Conservation (phyloP, 2,329 filamentous ascomycete species). For the Fusarium pseudograminearum region DNA sequence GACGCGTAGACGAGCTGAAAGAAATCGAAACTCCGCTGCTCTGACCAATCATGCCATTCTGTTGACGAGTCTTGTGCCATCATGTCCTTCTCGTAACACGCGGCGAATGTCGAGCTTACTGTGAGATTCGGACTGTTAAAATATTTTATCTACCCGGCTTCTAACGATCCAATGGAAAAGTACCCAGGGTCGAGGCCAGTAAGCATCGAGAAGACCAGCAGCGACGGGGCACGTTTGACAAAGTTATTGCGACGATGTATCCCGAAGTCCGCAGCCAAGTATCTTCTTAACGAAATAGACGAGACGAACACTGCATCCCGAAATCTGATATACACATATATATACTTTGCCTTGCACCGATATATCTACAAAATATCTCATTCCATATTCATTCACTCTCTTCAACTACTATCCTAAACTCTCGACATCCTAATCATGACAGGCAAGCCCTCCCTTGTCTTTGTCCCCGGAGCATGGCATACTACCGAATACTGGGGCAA, state of each 20-base stretch:
- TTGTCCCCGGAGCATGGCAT: slow-evolving; percentile 64
- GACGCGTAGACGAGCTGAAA: slow-evolving; percentile 39
- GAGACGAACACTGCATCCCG: accelerated
- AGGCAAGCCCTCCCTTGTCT: slow-evolving; percentile 53
- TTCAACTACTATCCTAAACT: accelerated
- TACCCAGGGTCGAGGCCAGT: not conserved
- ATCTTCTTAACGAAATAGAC: not conserved
- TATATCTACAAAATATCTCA: accelerated
- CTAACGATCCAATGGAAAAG: not conserved
- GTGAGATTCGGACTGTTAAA: not conserved
- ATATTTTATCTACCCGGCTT: not conserved
- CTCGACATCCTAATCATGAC: slow-evolving; percentile 28
- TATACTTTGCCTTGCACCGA: not conserved
- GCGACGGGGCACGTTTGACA: not conserved
- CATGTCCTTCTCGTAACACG: not conserved
- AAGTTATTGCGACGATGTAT: not conserved
- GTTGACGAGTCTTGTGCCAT: not conserved
- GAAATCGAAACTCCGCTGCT: slow-evolving; percentile 12
- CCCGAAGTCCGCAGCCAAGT: not conserved
- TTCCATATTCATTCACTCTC: accelerated
- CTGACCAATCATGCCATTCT: not conserved
- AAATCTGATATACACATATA: not conserved
- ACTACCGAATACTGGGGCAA: slow-evolving; percentile 53
- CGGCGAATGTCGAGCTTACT: not conserved
- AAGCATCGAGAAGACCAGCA: not conserved